Evolutionary conservation across 2,329 filamentous ascomycete species (phyloP).

Genomic region (Ceratocystis colombiana): DNA sequence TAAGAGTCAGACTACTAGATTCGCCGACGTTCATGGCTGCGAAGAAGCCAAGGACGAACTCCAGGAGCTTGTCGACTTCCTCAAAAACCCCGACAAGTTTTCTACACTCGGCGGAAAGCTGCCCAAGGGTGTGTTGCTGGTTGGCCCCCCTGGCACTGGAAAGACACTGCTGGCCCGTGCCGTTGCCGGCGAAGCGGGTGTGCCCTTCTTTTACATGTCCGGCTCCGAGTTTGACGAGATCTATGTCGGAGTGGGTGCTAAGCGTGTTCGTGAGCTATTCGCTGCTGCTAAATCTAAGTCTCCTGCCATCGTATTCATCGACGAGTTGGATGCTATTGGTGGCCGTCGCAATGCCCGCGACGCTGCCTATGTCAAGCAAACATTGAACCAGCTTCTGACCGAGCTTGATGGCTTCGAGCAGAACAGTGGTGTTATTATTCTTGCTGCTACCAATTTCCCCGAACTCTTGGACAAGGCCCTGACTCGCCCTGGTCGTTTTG

Average conservation of each 20-base stretch:
- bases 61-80: constrained; percentile 90
- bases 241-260: constrained; percentile 92
- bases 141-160: constrained; percentile 92
- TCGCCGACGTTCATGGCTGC: constrained; percentile 90
- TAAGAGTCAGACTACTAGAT: constrained; percentile 82
- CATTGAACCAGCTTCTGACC: constrained; percentile 90
- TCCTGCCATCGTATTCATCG: constrained; percentile 89
- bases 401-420: constrained; percentile 96
- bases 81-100: constrained; percentile 88
- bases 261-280: constrained; percentile 93
- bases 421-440: constrained; percentile 86
- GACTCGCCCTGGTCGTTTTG: constrained; percentile 87
- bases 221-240: constrained; percentile 98
- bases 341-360: constrained; percentile 88
- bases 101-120: constrained; percentile 90
- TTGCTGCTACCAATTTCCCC: constrained; percentile 93
- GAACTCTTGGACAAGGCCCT: constrained; percentile 89
- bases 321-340: constrained; percentile 88
- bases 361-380: constrained; percentile 92
- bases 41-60: constrained; percentile 98
- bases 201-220: constrained; percentile 99
- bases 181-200: constrained; percentile 90
- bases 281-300: constrained; percentile 71
- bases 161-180: constrained; percentile 93
- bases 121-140: constrained; percentile 89